Evolutionary conservation across 805 yeast species (phyloP), one percentile per base, ranked within the genome.

Genomic region (Starmerella kuoi): DNA sequence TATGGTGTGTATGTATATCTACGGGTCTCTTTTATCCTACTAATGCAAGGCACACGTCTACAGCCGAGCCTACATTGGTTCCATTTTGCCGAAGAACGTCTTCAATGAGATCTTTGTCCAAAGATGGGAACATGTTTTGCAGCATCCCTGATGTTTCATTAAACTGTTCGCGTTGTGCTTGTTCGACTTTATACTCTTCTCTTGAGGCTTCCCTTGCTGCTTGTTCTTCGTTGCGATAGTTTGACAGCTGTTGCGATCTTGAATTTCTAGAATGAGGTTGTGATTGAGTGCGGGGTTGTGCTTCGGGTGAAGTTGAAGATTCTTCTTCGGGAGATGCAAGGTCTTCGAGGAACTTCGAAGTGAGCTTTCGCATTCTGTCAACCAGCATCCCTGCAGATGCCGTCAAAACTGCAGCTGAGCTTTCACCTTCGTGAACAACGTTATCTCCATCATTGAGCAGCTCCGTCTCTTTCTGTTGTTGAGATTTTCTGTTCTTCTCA

Each of bases 41-140:
- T 32, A 62, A 59, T 49, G 55, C 61, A 31, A 73, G 52, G 46
- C 76, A 67, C 11, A 75, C 73, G 55, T 84, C 94, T 7, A 85
- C 79, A 38, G 87, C 79, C 8, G 69, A 72, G 24, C 86, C 93
- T 5, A 81, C 66, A 38, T 77, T 66, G 25, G 79, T 79, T 47
- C 73, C 68, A 55, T 78, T 80, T 58, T 77, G 73, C 2, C 63
- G 61, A 25, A 85, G 69, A 3, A 85, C 76, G 55, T 85, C 95
- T 42, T 69, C 72, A 38, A 86, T 68, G 1, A 86, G 63, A 0
- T 73, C 81, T 38, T 64, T 62, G 51, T 84, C 94, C 46, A 85
- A 63, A 35, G 65, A 67, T 0, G 94, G 93, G 59, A 86, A 85
- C 75, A 86, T 80, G 37, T 75, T 76, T 23, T 62, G 61, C 41